Base-by-base conservation (phyloP, 176 grass and related monocot species). In the Thalia dealbata region DNA sequence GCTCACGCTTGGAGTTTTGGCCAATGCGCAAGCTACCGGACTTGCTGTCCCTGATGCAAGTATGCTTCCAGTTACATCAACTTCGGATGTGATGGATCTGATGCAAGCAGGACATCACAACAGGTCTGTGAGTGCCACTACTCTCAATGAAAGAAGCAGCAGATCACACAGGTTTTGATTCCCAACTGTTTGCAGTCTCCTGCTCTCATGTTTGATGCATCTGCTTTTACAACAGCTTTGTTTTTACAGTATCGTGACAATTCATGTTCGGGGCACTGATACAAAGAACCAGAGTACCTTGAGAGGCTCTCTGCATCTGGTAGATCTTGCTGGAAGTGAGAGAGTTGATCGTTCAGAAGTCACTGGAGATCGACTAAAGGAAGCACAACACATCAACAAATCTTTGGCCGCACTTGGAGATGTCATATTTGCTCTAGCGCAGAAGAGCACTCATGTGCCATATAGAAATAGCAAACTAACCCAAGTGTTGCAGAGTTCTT, bases 111-210 rank as follows among this genome's bases (percentile, higher is more conserved):
- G 95, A 72, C 87, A 91, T 27, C 72, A 77, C 69, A 99, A 99
- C 64, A 88, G 95, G 76, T 88, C 90, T 62, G 90, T 99, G 52
- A 91, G 95, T 61, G 88, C 95, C 56, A 99, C 95, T 56, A 86
- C 95, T 78, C 73, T 95, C 19, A 99, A 99, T 62, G 95, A 99
- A 91, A 92, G 95, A 79, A 99, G 95, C 55, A 99, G 95, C 64
- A 86, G 95, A 43, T 99, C 95, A 64, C 95, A 99, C 55, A 99
- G 95, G 95, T 99, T 24, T 68, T 50, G 24, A 14, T 68, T 41
- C 16, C 27, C 2, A 13, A 27, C 44, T 14, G 2, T 19, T 62
- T 35, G 28, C 52, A 35, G n/a, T 69, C 7, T 42, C 14, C 21
- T 45, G 10, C 23, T 44, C 41, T 61, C 16, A 26, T 61, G 59